These are phyloP conservation scores for Marchantia polymorpha DNA, from an alignment of 225 moss, liverwort and hornwort species.

Conservation along the genomic window DNA sequence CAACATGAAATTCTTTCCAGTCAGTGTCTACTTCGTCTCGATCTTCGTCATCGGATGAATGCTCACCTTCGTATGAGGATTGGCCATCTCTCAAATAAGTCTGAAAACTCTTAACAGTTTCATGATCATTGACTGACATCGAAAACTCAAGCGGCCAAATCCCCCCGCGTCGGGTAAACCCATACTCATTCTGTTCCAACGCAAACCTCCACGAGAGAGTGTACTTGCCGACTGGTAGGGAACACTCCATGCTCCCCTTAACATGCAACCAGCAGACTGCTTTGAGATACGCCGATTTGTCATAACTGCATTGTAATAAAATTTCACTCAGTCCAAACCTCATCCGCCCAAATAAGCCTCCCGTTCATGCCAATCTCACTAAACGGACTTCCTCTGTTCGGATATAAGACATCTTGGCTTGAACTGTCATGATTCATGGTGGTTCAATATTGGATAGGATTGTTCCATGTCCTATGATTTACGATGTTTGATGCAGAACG, in stretches of 20 bases:
- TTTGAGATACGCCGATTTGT: slow-evolving; percentile 41
- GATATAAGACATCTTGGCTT: too few species aligned
- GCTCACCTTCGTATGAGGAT: too few species aligned
- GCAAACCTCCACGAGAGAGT: slow-evolving; percentile 46
- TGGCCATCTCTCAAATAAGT: slow-evolving; percentile 1
- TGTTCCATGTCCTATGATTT: too few species aligned
- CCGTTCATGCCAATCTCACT: too few species aligned
- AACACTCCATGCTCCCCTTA: slow-evolving; percentile 33
- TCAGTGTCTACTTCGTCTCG: too few species aligned
- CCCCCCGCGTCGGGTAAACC: too few species aligned
- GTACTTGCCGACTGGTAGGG: slow-evolving; percentile 34
- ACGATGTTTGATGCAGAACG: too few species aligned
- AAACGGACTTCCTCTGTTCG: too few species aligned
- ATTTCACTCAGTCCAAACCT: neutral
- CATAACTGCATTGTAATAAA: slow-evolving; percentile 34
- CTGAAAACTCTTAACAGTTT: neutral
- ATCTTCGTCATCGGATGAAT: too few species aligned
- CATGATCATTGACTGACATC: neutral
- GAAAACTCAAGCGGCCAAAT: too few species aligned
- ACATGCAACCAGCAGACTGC: slow-evolving; percentile 45
- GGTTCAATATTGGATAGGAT: too few species aligned
- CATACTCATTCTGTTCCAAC: neutral
- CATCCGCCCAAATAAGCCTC: neutral
- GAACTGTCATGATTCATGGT: too few species aligned
- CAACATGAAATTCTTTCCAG: slow-evolving; percentile 21